These are phyloP conservation scores for Trichopus zeylanicus DNA, from an alignment of 116 monocot species.

Conservation along the genomic window DNA sequence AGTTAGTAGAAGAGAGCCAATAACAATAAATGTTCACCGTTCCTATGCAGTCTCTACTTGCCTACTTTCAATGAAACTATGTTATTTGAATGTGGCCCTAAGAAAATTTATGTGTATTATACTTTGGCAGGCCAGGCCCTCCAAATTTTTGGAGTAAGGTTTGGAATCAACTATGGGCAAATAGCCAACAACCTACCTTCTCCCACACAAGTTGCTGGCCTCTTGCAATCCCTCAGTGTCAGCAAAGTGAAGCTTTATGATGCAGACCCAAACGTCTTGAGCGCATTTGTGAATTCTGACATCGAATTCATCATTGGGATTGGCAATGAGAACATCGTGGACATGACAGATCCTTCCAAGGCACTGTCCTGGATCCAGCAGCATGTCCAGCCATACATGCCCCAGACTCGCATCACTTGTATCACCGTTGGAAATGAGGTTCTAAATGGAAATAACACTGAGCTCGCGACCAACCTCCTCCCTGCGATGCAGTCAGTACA, in stretches of 20 bases:
- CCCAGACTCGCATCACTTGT: slow-evolving; percentile 29
- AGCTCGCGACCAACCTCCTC: slow-evolving; percentile 20
- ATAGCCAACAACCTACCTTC: slow-evolving; percentile 44
- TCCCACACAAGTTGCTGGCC: slow-evolving; percentile 12
- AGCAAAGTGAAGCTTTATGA: slow-evolving; percentile 44
- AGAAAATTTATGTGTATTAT: neutral
- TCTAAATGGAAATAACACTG: slow-evolving; percentile 28
- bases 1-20: too few relatives aligned
- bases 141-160: neutral
- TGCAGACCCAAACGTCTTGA: slow-evolving; percentile 31
- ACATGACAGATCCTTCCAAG: slow-evolving; percentile 18
- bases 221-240: slow-evolving; percentile 31
- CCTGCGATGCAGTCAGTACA: slow-evolving; percentile 42
- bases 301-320: slow-evolving; percentile 37
- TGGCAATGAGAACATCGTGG: slow-evolving; percentile 20
- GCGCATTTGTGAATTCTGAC: slow-evolving; percentile 22
- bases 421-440: slow-evolving; percentile 53
- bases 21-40: too few relatives aligned
- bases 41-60: too few relatives aligned
- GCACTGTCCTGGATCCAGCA: slow-evolving; percentile 35
- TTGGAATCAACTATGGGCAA: slow-evolving; percentile 50
- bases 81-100: too few relatives aligned
- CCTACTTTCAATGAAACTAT: too few relatives aligned
- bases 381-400: slow-evolving; percentile 26
- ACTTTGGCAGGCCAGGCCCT: slow-evolving; percentile 7